phyloP scores from a whole-genome alignment of 2,329 filamentous ascomycete genomes.

The Cladosporium sp. region DNA sequence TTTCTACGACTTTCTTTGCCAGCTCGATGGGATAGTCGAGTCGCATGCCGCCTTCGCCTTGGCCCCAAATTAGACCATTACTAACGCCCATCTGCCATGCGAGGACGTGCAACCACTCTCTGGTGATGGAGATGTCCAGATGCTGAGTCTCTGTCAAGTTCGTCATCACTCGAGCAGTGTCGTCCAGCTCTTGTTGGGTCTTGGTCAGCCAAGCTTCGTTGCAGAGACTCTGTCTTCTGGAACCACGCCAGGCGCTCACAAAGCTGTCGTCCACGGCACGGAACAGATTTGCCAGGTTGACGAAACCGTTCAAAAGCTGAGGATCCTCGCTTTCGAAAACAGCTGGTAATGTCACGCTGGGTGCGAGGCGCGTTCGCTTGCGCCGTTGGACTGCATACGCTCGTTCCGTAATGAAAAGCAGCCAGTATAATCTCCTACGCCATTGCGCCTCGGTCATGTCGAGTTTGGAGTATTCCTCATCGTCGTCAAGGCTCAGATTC shows the following conservation, averaged over 20 bases:
- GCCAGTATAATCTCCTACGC: conserved; percentile 32
- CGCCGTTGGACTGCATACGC: conserved; percentile 33
- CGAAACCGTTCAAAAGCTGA: conserved; percentile 31
- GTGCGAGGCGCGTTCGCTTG: conserved; percentile 30
- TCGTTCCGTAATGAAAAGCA: conserved; percentile 34
- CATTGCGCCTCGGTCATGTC: conserved; percentile 30
- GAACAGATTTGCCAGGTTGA: conserved; percentile 32
- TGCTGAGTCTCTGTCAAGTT: conserved; percentile 32
- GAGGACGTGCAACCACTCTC: conserved; percentile 34
- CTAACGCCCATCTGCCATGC: conserved; percentile 35
- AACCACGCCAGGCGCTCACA: conserved; percentile 31
- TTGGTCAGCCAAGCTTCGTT: conserved; percentile 31
- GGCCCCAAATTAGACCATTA: conserved; percentile 33
- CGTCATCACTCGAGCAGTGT: conserved; percentile 25
- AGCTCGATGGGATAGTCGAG: conserved; percentile 35
- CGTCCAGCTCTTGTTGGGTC: conserved; percentile 31
- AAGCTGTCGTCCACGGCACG: conserved; percentile 33
- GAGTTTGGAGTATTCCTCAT: conserved; percentile 28
- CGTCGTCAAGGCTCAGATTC: conserved; percentile 31
- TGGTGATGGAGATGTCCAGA: conserved; percentile 30
- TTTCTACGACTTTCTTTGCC: conserved; percentile 30
- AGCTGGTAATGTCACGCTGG: conserved; percentile 27
- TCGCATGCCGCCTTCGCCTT: conserved; percentile 30
- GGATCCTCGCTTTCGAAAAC: conserved; percentile 32
- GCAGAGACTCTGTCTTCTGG: conserved; percentile 29